These are phyloP conservation scores for Botrytis deweyae DNA, from an alignment of 2,329 filamentous ascomycete species.

Conservation along the genomic window DNA sequence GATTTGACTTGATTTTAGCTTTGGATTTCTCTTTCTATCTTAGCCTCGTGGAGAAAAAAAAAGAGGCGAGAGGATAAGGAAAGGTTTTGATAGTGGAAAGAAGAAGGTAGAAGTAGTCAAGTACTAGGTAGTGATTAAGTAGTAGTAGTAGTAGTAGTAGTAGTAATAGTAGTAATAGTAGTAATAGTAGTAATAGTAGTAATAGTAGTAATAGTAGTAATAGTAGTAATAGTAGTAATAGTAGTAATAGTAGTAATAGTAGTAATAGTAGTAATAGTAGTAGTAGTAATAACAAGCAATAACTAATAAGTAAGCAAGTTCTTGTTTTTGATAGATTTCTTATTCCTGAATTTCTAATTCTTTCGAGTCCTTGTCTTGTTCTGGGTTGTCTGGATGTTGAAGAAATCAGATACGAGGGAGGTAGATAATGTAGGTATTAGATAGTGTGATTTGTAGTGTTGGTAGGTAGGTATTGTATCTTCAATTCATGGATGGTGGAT, in stretches of 20 bases:
- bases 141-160: too few relatives aligned
- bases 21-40: not conserved
- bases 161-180: too few relatives aligned
- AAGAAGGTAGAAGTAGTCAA: not conserved
- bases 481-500: not conserved
- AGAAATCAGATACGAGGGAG: not conserved
- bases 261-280: too few relatives aligned
- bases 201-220: too few relatives aligned
- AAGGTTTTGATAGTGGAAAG: not conserved
- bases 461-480: not conserved
- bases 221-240: not conserved
- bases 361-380: not conserved
- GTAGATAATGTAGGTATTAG: not conserved
- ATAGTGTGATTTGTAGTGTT: not conserved
- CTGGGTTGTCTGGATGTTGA: not conserved
- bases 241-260: too few relatives aligned
- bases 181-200: too few relatives aligned
- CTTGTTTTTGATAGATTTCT: not conserved
- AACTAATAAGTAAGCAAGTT: not conserved
- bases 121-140: not conserved
- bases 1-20: not conserved
- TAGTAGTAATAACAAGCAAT: too few relatives aligned
- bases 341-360: not conserved
- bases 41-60: not conserved
- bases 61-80: constrained; percentile 10